phyloP scores from a whole-genome alignment of 169 alveolate genomes.

The Cryptosporidium sp. region DNA sequence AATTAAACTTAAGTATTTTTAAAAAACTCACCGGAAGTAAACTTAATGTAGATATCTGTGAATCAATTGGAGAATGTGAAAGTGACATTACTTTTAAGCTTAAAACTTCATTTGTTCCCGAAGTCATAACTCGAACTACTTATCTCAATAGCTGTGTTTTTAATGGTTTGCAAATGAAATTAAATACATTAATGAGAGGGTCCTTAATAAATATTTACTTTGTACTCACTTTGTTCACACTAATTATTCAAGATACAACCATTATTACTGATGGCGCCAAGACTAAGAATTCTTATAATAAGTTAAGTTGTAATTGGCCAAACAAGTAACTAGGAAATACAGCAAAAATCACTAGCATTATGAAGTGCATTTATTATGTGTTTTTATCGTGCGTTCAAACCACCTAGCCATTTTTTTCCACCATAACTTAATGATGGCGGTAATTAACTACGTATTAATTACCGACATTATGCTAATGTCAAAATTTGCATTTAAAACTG shows the following conservation, averaged over 20 bases:
- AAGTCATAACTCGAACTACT: background rate
- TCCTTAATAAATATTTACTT: too few relatives aligned
- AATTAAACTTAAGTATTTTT: background rate
- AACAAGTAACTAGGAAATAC: background rate
- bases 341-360: background rate
- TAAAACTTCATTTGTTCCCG: constrained; percentile 24
- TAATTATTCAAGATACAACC: background rate
- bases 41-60: constrained; percentile 40
- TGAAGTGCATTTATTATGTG: background rate
- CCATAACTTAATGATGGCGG: background rate
- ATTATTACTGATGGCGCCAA: background rate
- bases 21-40: constrained; percentile 41
- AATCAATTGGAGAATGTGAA: constrained; percentile 48
- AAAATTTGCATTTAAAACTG: background rate
- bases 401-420: background rate
- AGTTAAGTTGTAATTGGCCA: too few relatives aligned
- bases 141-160: background rate
- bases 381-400: background rate
- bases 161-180: background rate
- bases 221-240: background rate
- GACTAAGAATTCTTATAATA: too few relatives aligned
- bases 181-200: background rate
- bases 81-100: constrained; percentile 61
- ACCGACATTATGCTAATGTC: background rate
- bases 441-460: background rate